A percentile compares a stretch with the other conserved stretches of the same genome.
Conservation (phyloP, 1,139 yeast species). For the Debaryomyces subglobosus region DNA sequence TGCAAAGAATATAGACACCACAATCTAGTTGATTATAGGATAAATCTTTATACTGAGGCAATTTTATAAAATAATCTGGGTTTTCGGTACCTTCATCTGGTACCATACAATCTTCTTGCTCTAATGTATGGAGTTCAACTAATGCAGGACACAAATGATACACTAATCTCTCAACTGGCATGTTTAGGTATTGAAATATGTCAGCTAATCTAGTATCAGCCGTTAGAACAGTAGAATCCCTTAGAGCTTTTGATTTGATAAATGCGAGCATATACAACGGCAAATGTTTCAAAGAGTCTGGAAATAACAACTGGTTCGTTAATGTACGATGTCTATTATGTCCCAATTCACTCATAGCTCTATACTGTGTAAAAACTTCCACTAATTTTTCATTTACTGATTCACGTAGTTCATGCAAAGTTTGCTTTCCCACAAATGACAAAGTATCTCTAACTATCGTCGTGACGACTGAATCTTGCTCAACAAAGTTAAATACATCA, state of each 20-base stretch:
- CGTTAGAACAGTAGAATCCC: slow-evolving; percentile 44
- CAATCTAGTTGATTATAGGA: slow-evolving; percentile 55
- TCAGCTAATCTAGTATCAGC: slow-evolving; percentile 67
- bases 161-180: slow-evolving; percentile 62
- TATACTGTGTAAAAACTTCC: slow-evolving; percentile 76
- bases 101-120: slow-evolving; percentile 55
- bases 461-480: slow-evolving; percentile 76
- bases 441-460: slow-evolving; percentile 75
- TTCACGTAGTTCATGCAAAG: slow-evolving; percentile 64
- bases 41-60: slow-evolving; percentile 54
- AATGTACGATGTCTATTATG: slow-evolving; percentile 50
- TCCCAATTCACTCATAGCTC: slow-evolving; percentile 57
- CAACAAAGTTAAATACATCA: slow-evolving; percentile 81
- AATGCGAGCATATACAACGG: slow-evolving; percentile 71
- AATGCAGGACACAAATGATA: slow-evolving; percentile 81
- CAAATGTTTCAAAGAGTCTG: slow-evolving; percentile 75
- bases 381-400: slow-evolving; percentile 66
- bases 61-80: slow-evolving; percentile 51
- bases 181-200: slow-evolving; percentile 53
- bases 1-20: slow-evolving; percentile 78
- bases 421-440: slow-evolving; percentile 59
- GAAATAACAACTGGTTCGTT: slow-evolving; percentile 74
- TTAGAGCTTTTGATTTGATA: slow-evolving; percentile 67
- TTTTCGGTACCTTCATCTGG: slow-evolving; percentile 36
- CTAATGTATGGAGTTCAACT: slow-evolving; percentile 69